A percentile compares a stretch with the other conserved stretches of the same genome.
Evolutionary conservation across 257 asterid genomes (phyloP).

Genomic region (Forsythia suspensa): DNA sequence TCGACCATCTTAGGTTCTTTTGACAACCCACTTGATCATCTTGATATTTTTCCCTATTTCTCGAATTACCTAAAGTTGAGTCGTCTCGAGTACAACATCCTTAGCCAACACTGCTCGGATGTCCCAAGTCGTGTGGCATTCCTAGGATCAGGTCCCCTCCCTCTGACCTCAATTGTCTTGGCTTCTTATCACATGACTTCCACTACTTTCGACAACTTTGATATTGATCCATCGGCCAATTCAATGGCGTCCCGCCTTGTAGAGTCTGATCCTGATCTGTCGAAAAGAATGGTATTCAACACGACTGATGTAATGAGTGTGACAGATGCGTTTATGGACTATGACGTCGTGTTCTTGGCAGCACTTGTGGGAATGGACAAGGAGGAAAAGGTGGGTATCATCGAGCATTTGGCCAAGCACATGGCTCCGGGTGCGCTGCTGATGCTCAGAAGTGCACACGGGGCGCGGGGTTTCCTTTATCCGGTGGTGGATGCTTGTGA

Average conservation of each 20-base stretch:
- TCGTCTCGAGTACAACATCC: constrained; percentile 61
- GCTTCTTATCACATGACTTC: constrained; percentile 60
- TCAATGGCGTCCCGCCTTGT: constrained; percentile 55
- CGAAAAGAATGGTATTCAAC: constrained; percentile 56
- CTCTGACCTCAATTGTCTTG: constrained; percentile 78
- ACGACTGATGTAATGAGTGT: constrained; percentile 63
- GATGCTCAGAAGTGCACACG: constrained; percentile 90
- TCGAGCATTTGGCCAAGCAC: constrained; percentile 52
- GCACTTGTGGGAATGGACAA: constrained; percentile 89
- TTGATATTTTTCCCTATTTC: constrained; percentile 66
- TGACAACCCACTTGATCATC: constrained; percentile 59
- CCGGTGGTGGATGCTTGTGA: constrained; percentile 78
- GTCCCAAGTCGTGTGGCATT: constrained; percentile 54
- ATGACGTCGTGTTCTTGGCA: constrained; percentile 83
- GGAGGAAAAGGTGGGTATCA: constrained; percentile 51
- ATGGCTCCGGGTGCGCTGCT: constrained; percentile 81
- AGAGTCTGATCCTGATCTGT: constrained; percentile 48
- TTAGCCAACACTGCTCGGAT: constrained; percentile 34
- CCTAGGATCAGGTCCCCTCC: constrained; percentile 90
- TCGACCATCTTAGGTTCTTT: constrained; percentile 49
- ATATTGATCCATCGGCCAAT: constrained; percentile 65
- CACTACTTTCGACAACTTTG: constrained; percentile 69
- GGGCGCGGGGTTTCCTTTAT: constrained; percentile 76
- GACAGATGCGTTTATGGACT: constrained; percentile 37
- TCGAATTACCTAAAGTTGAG: constrained; percentile 73